A percentile compares a stretch with the other conserved stretches of the same genome.
Conservation (phyloP, 2,329 filamentous ascomycete genomes). For the Ophiocordyceps unilateralis region DNA sequence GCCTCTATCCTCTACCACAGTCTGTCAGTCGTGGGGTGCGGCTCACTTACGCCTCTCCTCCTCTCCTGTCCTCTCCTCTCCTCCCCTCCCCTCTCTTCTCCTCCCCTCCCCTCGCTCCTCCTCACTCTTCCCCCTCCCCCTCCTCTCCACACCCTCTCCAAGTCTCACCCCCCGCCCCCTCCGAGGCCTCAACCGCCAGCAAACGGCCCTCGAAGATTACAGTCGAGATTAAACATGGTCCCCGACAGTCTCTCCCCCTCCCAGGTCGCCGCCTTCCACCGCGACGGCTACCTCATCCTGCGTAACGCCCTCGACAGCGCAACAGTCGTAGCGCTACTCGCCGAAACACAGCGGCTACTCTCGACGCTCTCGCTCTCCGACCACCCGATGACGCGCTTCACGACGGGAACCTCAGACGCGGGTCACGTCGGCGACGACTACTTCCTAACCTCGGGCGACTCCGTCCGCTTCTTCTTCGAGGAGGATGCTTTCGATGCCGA, state of each 20-base stretch:
- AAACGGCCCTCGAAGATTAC: no score
- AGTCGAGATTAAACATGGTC: background rate
- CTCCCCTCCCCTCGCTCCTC: no score
- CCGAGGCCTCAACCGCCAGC: no score
- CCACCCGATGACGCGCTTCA: conserved; percentile 89
- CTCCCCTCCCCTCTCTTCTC: no score
- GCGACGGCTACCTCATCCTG: conserved; percentile 82
- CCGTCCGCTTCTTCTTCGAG: conserved; percentile 94
- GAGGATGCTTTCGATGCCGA: conserved; percentile 64
- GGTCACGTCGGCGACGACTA: conserved; percentile 88
- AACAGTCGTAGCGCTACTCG: conserved; percentile 51
- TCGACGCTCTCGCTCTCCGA: conserved; percentile 58
- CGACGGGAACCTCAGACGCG: conserved; percentile 50
- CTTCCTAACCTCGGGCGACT: conserved; percentile 79
- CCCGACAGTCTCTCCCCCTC: conserved; percentile 44
- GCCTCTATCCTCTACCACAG: no score
- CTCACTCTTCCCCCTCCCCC: no score
- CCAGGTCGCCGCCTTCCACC: conserved; percentile 56
- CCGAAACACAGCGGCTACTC: conserved; percentile 60
- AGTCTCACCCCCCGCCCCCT: no score
- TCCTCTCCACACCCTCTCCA: no score
- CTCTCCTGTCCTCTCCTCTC: no score
- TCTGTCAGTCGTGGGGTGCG: no score
- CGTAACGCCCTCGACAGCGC: conserved; percentile 52
- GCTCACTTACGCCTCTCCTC: no score